phyloP scores from a whole-genome alignment of 83 land plant genomes.

The Isoetes engelmannii region DNA sequence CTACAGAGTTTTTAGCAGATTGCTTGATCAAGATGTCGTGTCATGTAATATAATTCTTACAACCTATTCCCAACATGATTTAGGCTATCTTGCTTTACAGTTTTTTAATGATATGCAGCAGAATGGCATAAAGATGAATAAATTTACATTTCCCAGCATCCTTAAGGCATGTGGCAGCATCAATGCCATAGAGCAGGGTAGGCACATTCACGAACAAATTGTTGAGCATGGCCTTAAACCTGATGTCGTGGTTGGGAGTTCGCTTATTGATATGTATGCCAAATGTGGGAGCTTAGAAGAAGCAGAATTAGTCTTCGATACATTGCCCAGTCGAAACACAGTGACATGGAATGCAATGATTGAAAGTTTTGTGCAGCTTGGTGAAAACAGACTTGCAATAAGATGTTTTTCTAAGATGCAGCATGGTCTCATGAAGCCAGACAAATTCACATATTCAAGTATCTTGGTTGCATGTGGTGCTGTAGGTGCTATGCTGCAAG shows the following conservation, averaged over 20 bases:
- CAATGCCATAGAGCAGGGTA: conserved; percentile 20
- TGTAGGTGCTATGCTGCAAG: too few species aligned
- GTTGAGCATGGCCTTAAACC: conserved; percentile 40
- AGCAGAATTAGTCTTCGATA: conserved; percentile 44
- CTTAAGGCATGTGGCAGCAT: conserved; percentile 29
- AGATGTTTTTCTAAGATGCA: too few species aligned
- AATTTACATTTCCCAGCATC: conserved; percentile 40
- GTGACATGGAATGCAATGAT: conserved; percentile 66
- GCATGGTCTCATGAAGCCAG: too few species aligned
- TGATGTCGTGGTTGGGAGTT: conserved; percentile 43
- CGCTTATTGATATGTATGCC: conserved; percentile 44
- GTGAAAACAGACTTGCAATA: too few species aligned
- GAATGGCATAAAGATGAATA: too few species aligned
- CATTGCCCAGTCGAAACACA: conserved; percentile 38
- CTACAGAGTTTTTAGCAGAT: neutral
- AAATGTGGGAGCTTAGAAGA: conserved; percentile 27
- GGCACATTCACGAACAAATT: conserved; percentile 39
- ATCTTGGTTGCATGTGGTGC: too few species aligned
- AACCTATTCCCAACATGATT: too few species aligned
- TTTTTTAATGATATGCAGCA: too few species aligned
- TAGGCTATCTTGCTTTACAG: too few species aligned
- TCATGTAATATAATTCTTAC: conserved; percentile 8
- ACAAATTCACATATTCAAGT: too few species aligned
- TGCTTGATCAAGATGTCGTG: neutral
- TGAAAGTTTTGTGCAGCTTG: conserved; percentile 35